Base-by-base conservation (phyloP, 441 rosid species). In the Bruguiera hainesii region DNA sequence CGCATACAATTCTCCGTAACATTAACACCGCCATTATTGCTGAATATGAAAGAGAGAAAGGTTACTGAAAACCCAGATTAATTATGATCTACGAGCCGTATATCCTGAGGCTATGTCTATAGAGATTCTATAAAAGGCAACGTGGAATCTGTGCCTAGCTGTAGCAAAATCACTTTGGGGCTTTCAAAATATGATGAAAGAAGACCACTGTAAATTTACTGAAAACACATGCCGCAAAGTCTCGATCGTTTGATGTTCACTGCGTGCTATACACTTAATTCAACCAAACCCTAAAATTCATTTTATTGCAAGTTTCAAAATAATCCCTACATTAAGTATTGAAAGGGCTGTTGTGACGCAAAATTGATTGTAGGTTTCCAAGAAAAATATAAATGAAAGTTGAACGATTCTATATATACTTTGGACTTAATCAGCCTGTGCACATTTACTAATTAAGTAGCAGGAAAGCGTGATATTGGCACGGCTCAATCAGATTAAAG, bases 401-500 rank as follows among this genome's bases (percentile, higher is more conserved):
- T 10, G 10, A 52, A 53, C 29, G 28, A 53, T 13, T 10, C 16
- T 53, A 8, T 26, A 20, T 20, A 21, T 20, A 21, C 58, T 53
- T 9, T 53, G 11, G 13, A 53, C 1, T 53, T 4, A 21, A 1
- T 53, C 28, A 9, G 6, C 29, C 2, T n/a, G 2, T 53, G 16
- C 58, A 53, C 23, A 26, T 11, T 42, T 18, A 42, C 48, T 11
- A 42, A 42, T 42, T 20, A 53, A 53, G 5, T 16, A 53, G 58
- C 16, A 23, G 23, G 58, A 53, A 53, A 23, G 58, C 5, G 4
- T 16, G 76, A 69, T 76, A 76, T 72, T 76, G 79, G 65, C 79
- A 65, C 76, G 73, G 71, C 79, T 76, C 79, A 72, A 76, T 76
- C 79, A 72, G 65, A 72, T 58, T 48, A 72, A 76, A 72, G 46